Conservation (phyloP, 2,329 filamentous ascomycete species). For the Epichloe sylvatica region DNA sequence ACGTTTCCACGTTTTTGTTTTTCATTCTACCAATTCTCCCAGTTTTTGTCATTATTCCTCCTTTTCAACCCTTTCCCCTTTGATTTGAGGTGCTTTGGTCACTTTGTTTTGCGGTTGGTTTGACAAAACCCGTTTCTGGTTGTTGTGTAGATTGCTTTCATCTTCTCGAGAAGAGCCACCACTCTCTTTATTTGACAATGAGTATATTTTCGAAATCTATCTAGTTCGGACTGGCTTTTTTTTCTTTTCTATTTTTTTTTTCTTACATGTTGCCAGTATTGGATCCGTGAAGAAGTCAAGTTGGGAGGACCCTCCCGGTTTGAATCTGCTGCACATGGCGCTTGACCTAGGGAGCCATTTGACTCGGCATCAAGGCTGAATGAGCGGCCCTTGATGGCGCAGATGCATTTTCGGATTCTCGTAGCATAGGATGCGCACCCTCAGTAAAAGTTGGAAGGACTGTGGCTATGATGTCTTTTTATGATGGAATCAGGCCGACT, state of each 20-base stretch:
- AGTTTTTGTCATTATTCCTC: background rate
- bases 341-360: background rate
- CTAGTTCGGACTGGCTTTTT: background rate
- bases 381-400: background rate
- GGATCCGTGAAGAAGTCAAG: no score
- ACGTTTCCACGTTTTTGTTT: background rate
- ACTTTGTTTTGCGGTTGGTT: background rate
- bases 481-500: background rate
- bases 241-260: background rate
- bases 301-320: background rate
- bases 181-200: conserved; percentile 5
- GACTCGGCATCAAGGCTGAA: background rate
- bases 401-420: background rate
- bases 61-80: background rate
- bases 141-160: conserved; percentile 18
- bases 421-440: background rate
- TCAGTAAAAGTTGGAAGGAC: background rate
- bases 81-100: background rate
- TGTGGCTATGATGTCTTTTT: background rate
- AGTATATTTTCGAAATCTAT: background rate
- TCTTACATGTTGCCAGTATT: no score
- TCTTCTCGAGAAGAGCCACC: conserved; percentile 21
- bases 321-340: background rate
- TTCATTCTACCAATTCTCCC: background rate
- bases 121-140: background rate